Evolutionary conservation across 208 protist genomes (phyloP), one percentile per base, ranked within the genome.

Genomic region (Trypanosoma theileri): DNA sequence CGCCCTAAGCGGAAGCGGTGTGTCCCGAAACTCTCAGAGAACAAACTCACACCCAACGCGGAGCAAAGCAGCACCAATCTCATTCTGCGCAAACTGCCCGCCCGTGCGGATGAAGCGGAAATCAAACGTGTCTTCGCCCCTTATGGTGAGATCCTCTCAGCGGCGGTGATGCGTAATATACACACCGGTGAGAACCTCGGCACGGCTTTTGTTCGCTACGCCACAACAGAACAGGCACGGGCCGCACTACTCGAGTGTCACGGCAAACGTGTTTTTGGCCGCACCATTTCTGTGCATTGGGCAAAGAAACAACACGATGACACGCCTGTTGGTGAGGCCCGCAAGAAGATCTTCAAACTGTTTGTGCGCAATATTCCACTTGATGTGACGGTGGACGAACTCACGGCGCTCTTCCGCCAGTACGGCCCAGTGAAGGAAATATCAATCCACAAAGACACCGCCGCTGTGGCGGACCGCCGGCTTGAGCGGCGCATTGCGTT

Each of bases 351-450:
- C 4, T 73, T 75, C 57, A 95, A 95, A 63, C 69, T 95, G 1
- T 95, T 95, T 62, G 85, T 95, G 14, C 86, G 89, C 50, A 95
- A 95, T 71, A 83, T 95, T 48, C 89, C 69, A 89, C 82, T 59
- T 1, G 59, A 59, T 42, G 19, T 71, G 19, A 64, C 72, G 2
- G 51, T 59, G 40, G 56, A 26, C 45, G 41, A 65, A 12, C 64
- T 82, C 45, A 50, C 58, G 21, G 28, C 44, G 16, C 44, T 82
- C 0, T 77, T 79, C 46, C 17, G 26, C 0, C 22, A 19, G 28
- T 78, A 65, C 52, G 71, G 66, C n/a, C 50, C 55, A 22, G 80
- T 95, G 45, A 61, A 59, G 45, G 81, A 73, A 55, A 77, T 93
- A 4, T 81, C 83, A 24, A 40, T 95, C 42, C 85, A 91, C 65